Evolutionary conservation across 1,284 basidiomycete species (phyloP).

Genomic region (Grifola frondosa): DNA sequence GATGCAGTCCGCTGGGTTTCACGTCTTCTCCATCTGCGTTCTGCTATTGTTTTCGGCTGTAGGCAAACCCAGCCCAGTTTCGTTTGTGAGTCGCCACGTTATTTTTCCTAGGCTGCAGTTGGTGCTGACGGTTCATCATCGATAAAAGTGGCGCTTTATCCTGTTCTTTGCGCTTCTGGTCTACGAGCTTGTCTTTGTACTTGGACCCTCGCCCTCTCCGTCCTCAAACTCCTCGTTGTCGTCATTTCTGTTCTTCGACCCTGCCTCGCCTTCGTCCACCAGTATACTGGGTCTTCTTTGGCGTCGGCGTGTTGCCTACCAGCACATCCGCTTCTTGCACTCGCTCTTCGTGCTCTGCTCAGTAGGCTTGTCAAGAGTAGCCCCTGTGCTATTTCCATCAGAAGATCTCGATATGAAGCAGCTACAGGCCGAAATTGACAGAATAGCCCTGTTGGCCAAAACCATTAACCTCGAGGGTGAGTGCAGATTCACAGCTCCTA

Average conservation of each 20-base stretch:
- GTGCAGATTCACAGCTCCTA: constrained; percentile 4
- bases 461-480: constrained; percentile 48
- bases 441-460: constrained; percentile 36
- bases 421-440: constrained; percentile 34
- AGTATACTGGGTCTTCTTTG: constrained; percentile 52
- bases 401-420: constrained; percentile 10
- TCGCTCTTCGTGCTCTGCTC: constrained; percentile 72
- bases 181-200: constrained; percentile 61
- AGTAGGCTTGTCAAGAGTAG: constrained; percentile 67
- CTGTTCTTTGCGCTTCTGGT: constrained; percentile 60
- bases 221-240: constrained; percentile 20
- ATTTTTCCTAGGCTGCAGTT: constrained; percentile 5
- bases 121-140: not conserved
- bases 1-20: constrained; percentile 66
- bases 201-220: constrained; percentile 51
- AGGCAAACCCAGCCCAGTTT: constrained; percentile 56
- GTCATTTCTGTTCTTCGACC: constrained; percentile 31
- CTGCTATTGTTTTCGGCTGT: constrained; percentile 67
- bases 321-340: constrained; percentile 76
- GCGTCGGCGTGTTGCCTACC: constrained; percentile 65
- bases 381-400: constrained; percentile 58
- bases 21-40: constrained; percentile 60
- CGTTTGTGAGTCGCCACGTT: constrained; percentile 55
- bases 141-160: constrained; percentile 73
- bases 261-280: constrained; percentile 18